These are phyloP conservation scores for Lactuca sativa DNA, from an alignment of 129 eudicot species.

Conservation along the genomic window DNA sequence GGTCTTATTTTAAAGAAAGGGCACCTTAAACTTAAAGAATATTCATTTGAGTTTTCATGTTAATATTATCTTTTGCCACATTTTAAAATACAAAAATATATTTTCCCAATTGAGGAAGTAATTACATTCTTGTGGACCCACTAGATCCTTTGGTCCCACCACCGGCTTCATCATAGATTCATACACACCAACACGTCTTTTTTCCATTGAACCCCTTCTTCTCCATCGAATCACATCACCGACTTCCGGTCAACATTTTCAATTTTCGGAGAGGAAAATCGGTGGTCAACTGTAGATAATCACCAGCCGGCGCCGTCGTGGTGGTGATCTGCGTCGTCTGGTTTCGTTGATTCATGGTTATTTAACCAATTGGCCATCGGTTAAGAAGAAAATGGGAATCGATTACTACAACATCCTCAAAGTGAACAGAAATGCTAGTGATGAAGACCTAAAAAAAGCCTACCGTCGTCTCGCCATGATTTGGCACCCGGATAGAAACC, in stretches of 20 bases:
- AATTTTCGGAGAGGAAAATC: background rate
- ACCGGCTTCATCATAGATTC: background rate
- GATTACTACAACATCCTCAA: slow-evolving; percentile 72
- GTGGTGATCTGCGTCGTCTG: background rate
- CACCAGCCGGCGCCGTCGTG: background rate
- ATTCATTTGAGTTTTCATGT: background rate
- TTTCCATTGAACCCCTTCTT: background rate
- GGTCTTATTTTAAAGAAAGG: too few relatives aligned
- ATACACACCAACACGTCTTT: slow-evolving; percentile 1
- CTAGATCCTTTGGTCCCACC: background rate
- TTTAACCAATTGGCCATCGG: background rate
- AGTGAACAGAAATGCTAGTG: slow-evolving; percentile 86
- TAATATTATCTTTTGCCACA: background rate
- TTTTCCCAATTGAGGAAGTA: background rate
- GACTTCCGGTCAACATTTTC: slow-evolving; percentile 8
- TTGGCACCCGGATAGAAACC: slow-evolving; percentile 79
- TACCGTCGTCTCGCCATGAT: slow-evolving; percentile 89
- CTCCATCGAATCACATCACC: background rate
- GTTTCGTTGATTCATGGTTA: background rate
- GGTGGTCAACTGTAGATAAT: background rate
- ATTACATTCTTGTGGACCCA: background rate
- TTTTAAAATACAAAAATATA: background rate
- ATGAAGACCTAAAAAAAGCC: slow-evolving; percentile 75
- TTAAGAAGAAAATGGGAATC: background rate
- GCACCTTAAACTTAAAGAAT: too few relatives aligned